phyloP scores from a whole-genome alignment of 305 asterid genomes.

The Solanum aculeatissimum region DNA sequence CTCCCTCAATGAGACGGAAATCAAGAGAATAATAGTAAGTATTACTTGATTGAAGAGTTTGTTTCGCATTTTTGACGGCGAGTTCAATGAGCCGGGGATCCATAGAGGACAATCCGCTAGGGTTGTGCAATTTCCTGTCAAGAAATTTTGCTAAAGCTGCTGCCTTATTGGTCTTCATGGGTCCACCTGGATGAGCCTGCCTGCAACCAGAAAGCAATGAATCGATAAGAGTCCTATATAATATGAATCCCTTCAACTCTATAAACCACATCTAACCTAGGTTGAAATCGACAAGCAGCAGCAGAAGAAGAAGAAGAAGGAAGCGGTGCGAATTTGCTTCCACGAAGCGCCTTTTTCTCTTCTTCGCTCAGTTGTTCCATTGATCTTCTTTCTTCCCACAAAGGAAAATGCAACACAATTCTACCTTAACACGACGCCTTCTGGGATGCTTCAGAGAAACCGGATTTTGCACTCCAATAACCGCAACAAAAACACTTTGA shows the following conservation, averaged over 20 bases:
- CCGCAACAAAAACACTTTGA: neutral
- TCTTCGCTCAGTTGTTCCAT: conserved; percentile 72
- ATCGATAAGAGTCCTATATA: neutral
- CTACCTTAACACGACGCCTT: neutral
- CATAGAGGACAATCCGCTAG: conserved; percentile 70
- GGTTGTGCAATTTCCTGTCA: conserved; percentile 76
- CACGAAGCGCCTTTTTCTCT: conserved; percentile 79
- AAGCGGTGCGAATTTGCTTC: conserved; percentile 95
- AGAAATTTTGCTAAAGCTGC: conserved; percentile 93
- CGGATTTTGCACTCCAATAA: neutral
- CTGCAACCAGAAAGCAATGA: conserved; percentile 20
- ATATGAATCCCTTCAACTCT: neutral
- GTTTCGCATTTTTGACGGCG: conserved; percentile 79
- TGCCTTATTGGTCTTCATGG: conserved; percentile 94
- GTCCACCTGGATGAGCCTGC: conserved; percentile 93
- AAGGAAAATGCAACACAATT: neutral
- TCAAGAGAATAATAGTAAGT: neutral
- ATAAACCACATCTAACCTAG: conserved; percentile 26
- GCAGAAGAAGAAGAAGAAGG: conserved; percentile 39
- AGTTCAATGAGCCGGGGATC: conserved; percentile 68
- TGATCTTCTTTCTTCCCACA: neutral
- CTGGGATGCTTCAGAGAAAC: neutral
- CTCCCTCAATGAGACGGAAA: neutral
- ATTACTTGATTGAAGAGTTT: conserved; percentile 57
- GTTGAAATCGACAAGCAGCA: conserved; percentile 9